phyloP scores from a whole-genome alignment of 345 rosid species.

The Excoecaria cochinchinensis region DNA sequence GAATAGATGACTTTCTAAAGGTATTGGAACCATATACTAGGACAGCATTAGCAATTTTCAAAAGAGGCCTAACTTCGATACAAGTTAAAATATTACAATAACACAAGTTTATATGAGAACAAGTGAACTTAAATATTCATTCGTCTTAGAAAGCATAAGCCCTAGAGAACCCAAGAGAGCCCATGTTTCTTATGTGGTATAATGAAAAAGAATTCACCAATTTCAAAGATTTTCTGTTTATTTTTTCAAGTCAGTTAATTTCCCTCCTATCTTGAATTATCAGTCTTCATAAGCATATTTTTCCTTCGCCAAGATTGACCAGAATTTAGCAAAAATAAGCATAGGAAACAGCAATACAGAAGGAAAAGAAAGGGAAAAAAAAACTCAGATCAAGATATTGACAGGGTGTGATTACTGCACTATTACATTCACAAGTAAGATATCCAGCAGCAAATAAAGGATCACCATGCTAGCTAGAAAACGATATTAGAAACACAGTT shows the following conservation, averaged over 20 bases:
- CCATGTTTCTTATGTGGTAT: not conserved
- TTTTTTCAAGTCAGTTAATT: not conserved
- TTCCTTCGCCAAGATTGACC: not conserved
- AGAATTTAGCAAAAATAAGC: not conserved
- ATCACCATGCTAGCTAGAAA: not conserved
- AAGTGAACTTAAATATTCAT: not conserved
- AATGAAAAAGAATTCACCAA: not conserved
- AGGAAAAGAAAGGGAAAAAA: not conserved
- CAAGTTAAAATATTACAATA: not conserved
- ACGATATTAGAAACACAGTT: not conserved
- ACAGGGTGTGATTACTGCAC: too few relatives aligned
- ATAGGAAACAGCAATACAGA: not conserved
- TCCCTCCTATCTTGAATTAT: not conserved
- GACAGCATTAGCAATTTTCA: not conserved
- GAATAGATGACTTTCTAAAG: not conserved
- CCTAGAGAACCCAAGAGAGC: not conserved
- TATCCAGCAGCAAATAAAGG: not conserved
- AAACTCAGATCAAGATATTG: too few relatives aligned
- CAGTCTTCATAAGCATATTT: not conserved
- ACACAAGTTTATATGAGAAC: not conserved
- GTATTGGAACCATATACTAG: not conserved
- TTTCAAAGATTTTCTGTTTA: not conserved
- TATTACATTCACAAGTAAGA: not conserved
- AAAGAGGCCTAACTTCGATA: not conserved
- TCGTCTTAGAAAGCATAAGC: not conserved